Evolutionary conservation across 352 stramenopile genomes (phyloP), one percentile per base, ranked within the genome.

Genomic region (Globisporangium solare): DNA sequence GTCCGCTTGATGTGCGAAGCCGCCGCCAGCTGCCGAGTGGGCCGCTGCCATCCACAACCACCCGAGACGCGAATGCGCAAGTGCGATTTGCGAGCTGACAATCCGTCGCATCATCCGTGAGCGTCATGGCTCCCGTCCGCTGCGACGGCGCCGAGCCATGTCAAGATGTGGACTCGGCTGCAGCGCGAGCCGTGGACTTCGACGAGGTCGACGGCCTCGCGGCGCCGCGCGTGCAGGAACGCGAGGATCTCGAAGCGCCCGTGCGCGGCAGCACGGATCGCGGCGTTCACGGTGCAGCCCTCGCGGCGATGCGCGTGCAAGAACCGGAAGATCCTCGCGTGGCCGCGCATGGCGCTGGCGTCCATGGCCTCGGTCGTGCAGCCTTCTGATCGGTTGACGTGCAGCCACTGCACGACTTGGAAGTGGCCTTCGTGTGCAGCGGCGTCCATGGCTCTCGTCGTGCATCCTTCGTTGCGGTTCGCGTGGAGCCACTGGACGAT

Each of bases 381-480:
- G 12, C 49, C 49, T 15, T 54, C 49, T 3, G 20, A 41, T 11
- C 49, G 49, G 14, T 54, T 35, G 27, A 7, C 3, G 13, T 22
- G 45, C 31, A 60, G 47, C 54, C 54, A 60, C 32, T 47, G 15
- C 37, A 54, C 37, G 20, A 60, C 37, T 14, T 54, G 37, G 18
- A 39, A 5, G n/a, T 54, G 54, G 17, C 54, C 47, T 8, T 35
- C 27, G 5, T 6, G 27, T 35, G 27, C 27, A 35, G 27, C 27
- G 7, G 27, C 27, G 27, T 35, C 27, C 27, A 35, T 35, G 27
- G 27, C 27, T 11, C 10, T 47, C 42, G 27, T 35, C 7, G 27
- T 35, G 27, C 27, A 35, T 35, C 27, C 27, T 35, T 35, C 27
- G 10, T 10, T 35, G 27, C 27, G 27, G 10, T 35, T 35, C 27